phyloP scores from a whole-genome alignment of 192 early-diverging fungal species.

The Coemansia sp. region DNA sequence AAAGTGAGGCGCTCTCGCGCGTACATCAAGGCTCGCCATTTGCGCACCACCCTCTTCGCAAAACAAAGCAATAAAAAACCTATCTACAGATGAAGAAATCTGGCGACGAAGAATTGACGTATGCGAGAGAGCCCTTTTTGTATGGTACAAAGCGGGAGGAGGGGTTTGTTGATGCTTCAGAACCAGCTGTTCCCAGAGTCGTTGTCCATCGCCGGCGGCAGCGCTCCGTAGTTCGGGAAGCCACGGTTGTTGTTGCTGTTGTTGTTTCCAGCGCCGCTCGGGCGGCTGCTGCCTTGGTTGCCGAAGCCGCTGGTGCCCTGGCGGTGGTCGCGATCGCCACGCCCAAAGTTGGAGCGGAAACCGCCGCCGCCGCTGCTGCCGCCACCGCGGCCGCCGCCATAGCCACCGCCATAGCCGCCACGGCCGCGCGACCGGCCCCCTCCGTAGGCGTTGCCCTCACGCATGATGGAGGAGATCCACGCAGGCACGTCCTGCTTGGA shows the following conservation, averaged over 20 bases:
- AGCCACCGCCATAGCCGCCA: slow-evolving; percentile 55
- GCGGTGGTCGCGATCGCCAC: slow-evolving; percentile 48
- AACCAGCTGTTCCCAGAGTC: slow-evolving; percentile 65
- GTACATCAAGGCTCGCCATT: slow-evolving; percentile 7
- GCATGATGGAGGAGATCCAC: slow-evolving; percentile 73
- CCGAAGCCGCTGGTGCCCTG: slow-evolving; percentile 5
- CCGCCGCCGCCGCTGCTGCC: slow-evolving; percentile 31
- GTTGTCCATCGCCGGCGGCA: slow-evolving; percentile 40
- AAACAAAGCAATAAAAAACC: slow-evolving; percentile 1
- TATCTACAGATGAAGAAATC: slow-evolving; percentile 4
- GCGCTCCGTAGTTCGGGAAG: slow-evolving; percentile 18
- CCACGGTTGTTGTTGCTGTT: slow-evolving; percentile 9
- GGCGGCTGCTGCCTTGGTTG: slow-evolving; percentile 5
- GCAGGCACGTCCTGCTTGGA: slow-evolving; percentile 91
- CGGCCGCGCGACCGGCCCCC: slow-evolving; percentile 61
- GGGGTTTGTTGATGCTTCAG: slow-evolving; percentile 27
- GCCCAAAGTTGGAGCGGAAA: slow-evolving; percentile 26
- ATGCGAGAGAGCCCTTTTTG: slow-evolving; percentile 22
- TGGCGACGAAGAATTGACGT: slow-evolving; percentile 11
- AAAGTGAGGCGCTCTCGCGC: slow-evolving; percentile 14
- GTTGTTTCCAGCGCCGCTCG: too few species aligned
- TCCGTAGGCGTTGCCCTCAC: slow-evolving; percentile 57
- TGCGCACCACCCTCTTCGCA: slow-evolving; percentile 13
- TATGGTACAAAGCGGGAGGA: slow-evolving; percentile 22
- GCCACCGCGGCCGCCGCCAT: slow-evolving; percentile 33